A percentile compares a stretch with the other conserved stretches of the same genome.
Evolutionary conservation across 129 eudicot genomes (phyloP).

Genomic region (Lactuca sativa): DNA sequence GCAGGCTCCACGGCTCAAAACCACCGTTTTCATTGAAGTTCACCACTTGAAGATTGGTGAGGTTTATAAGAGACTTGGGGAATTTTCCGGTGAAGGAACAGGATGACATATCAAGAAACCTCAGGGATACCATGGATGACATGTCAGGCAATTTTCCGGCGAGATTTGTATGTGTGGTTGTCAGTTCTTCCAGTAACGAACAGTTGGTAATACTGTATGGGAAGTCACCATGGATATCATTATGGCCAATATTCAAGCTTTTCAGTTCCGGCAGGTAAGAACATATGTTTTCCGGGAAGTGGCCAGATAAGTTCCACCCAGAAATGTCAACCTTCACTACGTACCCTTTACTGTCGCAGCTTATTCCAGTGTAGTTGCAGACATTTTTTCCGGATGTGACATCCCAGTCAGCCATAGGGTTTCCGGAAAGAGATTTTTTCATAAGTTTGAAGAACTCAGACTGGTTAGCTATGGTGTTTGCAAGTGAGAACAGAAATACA

Average conservation of each 20-base stretch:
- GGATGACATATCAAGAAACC: slow-evolving; percentile 59
- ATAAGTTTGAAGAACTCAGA: slow-evolving; percentile 56
- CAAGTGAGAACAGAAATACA: slow-evolving; percentile 33
- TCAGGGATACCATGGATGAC: slow-evolving; percentile 51
- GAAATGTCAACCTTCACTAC: slow-evolving; percentile 51
- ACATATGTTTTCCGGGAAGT: slow-evolving; percentile 65
- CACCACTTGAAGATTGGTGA: slow-evolving; percentile 56
- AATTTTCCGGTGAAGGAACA: slow-evolving; percentile 54
- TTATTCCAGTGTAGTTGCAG: slow-evolving; percentile 61
- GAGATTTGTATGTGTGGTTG: slow-evolving; percentile 40
- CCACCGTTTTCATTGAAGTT: slow-evolving; percentile 65
- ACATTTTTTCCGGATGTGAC: slow-evolving; percentile 19
- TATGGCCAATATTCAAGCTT: slow-evolving; percentile 46
- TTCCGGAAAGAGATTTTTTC: slow-evolving; percentile 54
- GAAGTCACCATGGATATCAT: slow-evolving; percentile 51
- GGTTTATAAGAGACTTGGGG: slow-evolving; percentile 59
- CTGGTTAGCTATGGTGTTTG: slow-evolving; percentile 36
- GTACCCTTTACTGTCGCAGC: slow-evolving; percentile 49
- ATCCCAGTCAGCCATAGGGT: slow-evolving; percentile 46
- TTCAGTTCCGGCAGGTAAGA: slow-evolving; percentile 60
- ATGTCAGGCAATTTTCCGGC: slow-evolving; percentile 62
- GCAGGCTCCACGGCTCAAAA: slow-evolving; percentile 55
- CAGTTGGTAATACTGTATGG: slow-evolving; percentile 63
- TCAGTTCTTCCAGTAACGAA: slow-evolving; percentile 56
- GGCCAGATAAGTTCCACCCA: slow-evolving; percentile 54